phyloP scores from a whole-genome alignment of 345 rosid species.

The Ceriops tagal region DNA sequence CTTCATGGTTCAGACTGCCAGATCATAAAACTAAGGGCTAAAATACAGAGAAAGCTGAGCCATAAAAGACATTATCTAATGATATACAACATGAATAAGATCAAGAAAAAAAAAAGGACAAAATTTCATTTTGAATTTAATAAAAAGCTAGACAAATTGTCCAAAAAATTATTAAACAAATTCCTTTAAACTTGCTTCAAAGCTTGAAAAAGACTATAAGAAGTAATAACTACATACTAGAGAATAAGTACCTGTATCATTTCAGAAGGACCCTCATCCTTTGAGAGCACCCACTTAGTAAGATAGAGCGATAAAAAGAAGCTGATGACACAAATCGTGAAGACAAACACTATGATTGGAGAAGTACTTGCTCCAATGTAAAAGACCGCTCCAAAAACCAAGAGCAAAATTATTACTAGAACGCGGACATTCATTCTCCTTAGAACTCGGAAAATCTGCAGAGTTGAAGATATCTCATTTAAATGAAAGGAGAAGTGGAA shows the following conservation, averaged over 20 bases:
- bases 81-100: neutral
- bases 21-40: neutral
- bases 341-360: slow-evolving; percentile 87
- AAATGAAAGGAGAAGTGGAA: neutral
- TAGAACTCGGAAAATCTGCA: slow-evolving; percentile 80
- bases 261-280: slow-evolving; percentile 99
- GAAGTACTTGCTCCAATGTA: slow-evolving; percentile 91
- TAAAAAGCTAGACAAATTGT: too few species aligned
- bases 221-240: neutral
- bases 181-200: neutral
- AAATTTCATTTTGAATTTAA: too few species aligned
- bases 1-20: neutral
- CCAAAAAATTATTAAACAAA: neutral
- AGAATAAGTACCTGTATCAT: slow-evolving; percentile 68
- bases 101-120: too few species aligned
- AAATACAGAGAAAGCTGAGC: neutral
- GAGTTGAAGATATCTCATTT: neutral
- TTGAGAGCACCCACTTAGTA: slow-evolving; percentile 90
- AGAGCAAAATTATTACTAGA: slow-evolving; percentile 57
- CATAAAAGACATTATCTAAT: neutral
- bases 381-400: slow-evolving; percentile 70
- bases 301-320: slow-evolving; percentile 75
- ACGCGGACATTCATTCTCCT: slow-evolving; percentile 80
- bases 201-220: neutral
- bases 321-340: slow-evolving; percentile 74